Evolutionary conservation across 2,329 filamentous ascomycete species (phyloP).

Genomic region (Calonectria honghensis): DNA sequence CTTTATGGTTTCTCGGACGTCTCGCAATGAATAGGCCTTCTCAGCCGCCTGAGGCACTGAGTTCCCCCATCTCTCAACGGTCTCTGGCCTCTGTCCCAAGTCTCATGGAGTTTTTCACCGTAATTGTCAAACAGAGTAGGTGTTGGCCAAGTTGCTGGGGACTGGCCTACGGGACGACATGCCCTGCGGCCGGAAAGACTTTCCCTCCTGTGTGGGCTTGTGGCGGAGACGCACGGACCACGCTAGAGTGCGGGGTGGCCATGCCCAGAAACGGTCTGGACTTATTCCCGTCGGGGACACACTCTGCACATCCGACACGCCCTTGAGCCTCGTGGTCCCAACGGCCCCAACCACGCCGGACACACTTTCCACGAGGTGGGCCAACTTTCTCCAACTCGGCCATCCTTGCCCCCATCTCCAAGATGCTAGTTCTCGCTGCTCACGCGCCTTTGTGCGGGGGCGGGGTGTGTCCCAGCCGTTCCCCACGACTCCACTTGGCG

Average conservation of each 20-base stretch:
- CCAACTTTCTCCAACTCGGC: constrained; percentile 33
- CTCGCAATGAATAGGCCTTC: not conserved
- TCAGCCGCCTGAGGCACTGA: constrained; percentile 22
- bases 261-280: not conserved
- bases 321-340: not conserved
- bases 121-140: constrained; percentile 17
- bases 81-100: constrained; percentile 2
- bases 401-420: constrained; percentile 10
- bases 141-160: not conserved
- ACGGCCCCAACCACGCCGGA: constrained; percentile 20
- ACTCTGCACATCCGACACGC: not conserved
- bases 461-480: constrained; percentile 14
- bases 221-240: not conserved
- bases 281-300: constrained; percentile 9
- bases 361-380: constrained; percentile 32
- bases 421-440: not conserved
- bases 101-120: constrained; percentile 21
- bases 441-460: constrained; percentile 22
- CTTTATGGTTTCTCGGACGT: constrained; percentile 32
- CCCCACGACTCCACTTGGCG: constrained; percentile 31
- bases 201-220: not conserved
- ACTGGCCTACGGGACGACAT: constrained; percentile 19
- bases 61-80: constrained; percentile 28
- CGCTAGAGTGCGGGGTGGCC: constrained; percentile 26
- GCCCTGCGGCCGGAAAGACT: constrained; percentile 31